These are phyloP conservation scores for Teunomyces atbi DNA, from an alignment of 805 yeast species.

Conservation along the genomic window DNA sequence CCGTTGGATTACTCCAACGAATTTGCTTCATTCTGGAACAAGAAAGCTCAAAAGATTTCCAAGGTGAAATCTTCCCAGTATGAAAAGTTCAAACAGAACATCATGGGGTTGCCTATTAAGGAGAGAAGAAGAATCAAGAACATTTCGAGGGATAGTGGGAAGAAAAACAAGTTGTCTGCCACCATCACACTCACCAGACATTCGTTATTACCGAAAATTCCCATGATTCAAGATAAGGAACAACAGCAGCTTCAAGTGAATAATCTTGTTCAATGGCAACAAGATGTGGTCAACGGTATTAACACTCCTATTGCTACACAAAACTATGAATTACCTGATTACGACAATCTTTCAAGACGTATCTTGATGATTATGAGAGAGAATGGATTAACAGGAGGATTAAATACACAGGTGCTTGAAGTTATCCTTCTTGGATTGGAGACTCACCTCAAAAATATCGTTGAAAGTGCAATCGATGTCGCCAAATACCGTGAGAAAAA, in stretches of 20 bases:
- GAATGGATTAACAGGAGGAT: conserved; percentile 79
- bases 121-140: conserved; percentile 84
- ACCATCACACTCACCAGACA: conserved; percentile 68
- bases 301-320: conserved; percentile 80
- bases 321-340: conserved; percentile 78
- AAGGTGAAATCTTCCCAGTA: conserved; percentile 65
- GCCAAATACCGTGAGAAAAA: conserved; percentile 59
- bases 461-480: conserved; percentile 73
- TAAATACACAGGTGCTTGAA: conserved; percentile 78
- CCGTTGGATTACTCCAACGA: conserved; percentile 55
- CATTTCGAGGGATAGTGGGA: conserved; percentile 80
- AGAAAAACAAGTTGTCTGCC: conserved; percentile 69
- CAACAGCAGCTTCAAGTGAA: conserved; percentile 44
- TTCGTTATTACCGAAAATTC: conserved; percentile 78
- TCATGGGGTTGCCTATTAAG: conserved; percentile 78
- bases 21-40: conserved; percentile 46
- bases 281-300: conserved; percentile 83
- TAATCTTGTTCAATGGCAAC: conserved; percentile 80
- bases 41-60: conserved; percentile 46
- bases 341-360: conserved; percentile 60
- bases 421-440: conserved; percentile 79
- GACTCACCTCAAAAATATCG: conserved; percentile 66
- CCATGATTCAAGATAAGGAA: conserved; percentile 57
- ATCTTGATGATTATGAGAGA: conserved; percentile 85
- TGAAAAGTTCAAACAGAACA: conserved; percentile 79